Evolutionary conservation across 176 grass and related monocot genomes (phyloP).

Genomic region (Saccharum spontaneum): DNA sequence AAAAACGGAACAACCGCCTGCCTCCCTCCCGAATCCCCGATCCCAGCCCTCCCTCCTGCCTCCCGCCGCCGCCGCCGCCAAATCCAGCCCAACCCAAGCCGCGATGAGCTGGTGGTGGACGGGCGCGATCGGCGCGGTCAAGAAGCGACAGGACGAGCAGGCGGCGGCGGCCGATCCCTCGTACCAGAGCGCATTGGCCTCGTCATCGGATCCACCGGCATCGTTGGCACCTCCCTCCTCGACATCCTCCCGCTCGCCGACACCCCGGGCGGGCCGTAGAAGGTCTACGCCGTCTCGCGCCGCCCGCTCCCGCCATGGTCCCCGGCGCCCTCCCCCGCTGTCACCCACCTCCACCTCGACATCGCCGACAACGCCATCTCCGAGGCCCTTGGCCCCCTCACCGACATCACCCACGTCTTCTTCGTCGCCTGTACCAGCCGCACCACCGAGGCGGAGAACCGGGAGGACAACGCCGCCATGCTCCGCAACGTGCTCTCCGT

Average conservation of each 20-base stretch:
- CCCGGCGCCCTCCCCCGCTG: constrained; percentile 27
- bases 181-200: constrained; percentile 64
- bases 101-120: constrained; percentile 94
- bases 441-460: constrained; percentile 43
- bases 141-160: constrained; percentile 68
- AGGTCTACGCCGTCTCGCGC: constrained; percentile 77
- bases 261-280: constrained; percentile 80
- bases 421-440: constrained; percentile 42
- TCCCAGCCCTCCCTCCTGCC: neutral
- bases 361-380: constrained; percentile 46
- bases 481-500: constrained; percentile 64
- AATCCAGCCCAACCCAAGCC: neutral
- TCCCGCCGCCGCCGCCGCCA: neutral
- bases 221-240: constrained; percentile 74
- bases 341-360: constrained; percentile 55
- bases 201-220: constrained; percentile 64
- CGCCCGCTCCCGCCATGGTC: constrained; percentile 60
- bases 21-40: neutral
- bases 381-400: constrained; percentile 46
- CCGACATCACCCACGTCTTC: constrained; percentile 69
- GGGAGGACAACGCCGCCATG: constrained; percentile 50
- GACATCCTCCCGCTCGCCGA: constrained; percentile 80
- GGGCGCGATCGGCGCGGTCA: constrained; percentile 69
- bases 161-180: constrained; percentile 20
- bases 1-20: too few relatives aligned